Percentiles rank a stretch among this genome's conserved stretches.
These are phyloP conservation scores for Xylaria telfairii DNA, from an alignment of 495 filamentous ascomycete genomes.

Conservation along the genomic window DNA sequence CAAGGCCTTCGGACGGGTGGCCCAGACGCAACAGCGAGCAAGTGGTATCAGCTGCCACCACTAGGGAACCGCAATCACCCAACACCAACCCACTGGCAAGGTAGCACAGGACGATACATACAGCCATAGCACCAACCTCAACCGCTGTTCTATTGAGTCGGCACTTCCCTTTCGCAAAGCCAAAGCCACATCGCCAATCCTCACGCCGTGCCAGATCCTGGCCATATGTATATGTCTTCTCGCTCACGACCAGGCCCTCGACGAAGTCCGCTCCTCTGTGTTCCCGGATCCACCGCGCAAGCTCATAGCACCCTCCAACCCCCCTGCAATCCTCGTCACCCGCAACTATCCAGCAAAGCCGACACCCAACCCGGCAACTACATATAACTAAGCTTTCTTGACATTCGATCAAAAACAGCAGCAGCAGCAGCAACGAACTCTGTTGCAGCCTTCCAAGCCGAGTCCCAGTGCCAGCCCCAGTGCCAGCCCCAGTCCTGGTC, in stretches of 20 bases:
- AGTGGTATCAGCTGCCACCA: background rate
- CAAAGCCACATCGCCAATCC: constrained; percentile 11
- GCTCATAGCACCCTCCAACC: background rate
- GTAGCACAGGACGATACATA: background rate
- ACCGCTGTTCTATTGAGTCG: background rate
- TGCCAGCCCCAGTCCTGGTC: no score
- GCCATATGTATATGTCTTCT: constrained; percentile 7
- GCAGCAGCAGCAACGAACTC: background rate
- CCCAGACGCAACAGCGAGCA: background rate
- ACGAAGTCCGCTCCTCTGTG: background rate
- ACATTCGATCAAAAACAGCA: background rate
- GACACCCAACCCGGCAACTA: background rate
- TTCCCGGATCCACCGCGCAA: background rate
- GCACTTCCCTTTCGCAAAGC: constrained; percentile 14
- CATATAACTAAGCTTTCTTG: background rate
- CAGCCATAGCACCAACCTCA: background rate
- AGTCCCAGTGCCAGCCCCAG: no score
- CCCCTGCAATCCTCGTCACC: background rate
- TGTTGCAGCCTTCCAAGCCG: background rate
- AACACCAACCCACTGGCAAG: background rate
- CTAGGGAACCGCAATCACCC: background rate
- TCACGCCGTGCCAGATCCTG: constrained; percentile 3
- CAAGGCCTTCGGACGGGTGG: background rate
- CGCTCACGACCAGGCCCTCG: background rate
- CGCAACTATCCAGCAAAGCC: background rate